A percentile compares a stretch with the other conserved stretches of the same genome.
Conservation (phyloP, 2,329 filamentous ascomycete species). For the Aspergillus sp. region DNA sequence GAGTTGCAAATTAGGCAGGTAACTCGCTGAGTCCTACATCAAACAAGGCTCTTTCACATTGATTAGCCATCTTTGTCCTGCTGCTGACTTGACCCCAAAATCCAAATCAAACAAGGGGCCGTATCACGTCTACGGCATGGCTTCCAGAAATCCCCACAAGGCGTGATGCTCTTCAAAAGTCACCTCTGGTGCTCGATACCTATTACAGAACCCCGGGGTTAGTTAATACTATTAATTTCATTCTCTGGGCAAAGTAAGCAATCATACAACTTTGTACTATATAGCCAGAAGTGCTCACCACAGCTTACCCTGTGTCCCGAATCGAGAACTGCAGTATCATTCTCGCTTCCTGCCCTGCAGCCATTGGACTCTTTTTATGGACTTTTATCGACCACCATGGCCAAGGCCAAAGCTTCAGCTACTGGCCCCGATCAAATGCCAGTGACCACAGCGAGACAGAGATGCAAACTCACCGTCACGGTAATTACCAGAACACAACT, state of each 20-base stretch:
- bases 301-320: slow-evolving; percentile 7
- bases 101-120: too few species aligned
- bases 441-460: slow-evolving; percentile 12
- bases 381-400: slow-evolving; percentile 21
- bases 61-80: too few species aligned
- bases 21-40: too few species aligned
- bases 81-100: too few species aligned
- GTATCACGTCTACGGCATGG: too few species aligned
- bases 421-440: slow-evolving; percentile 12
- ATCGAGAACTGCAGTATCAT: slow-evolving; percentile 36
- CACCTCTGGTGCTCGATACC: too few species aligned
- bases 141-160: too few species aligned
- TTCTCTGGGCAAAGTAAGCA: slow-evolving; percentile 35
- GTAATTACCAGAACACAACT: slow-evolving; percentile 13
- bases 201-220: too few species aligned
- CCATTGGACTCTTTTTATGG: slow-evolving; percentile 28
- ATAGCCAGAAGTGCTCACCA: background rate
- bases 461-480: slow-evolving; percentile 5
- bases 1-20: too few species aligned
- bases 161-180: too few species aligned
- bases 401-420: slow-evolving; percentile 13
- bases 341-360: slow-evolving; percentile 27
- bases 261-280: too few species aligned
- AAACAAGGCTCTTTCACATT: too few species aligned
- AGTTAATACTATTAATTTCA: slow-evolving; percentile 30